These are phyloP conservation scores for Phytopythium sindhum DNA, from an alignment of 352 stramenopile species.

Conservation along the genomic window DNA sequence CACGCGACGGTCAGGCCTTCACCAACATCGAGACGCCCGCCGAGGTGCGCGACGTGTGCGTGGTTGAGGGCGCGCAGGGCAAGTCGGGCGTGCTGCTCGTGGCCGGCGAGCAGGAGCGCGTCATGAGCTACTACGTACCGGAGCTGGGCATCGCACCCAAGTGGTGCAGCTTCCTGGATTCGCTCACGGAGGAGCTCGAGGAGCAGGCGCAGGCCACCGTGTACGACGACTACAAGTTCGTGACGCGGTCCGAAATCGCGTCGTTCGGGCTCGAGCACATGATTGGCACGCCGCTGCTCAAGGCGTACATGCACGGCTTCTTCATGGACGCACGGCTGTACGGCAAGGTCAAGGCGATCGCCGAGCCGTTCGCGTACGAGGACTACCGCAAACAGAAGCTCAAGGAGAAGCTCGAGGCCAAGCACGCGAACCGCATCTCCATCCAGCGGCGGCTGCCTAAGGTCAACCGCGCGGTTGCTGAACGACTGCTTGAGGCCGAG, in stretches of 20 bases:
- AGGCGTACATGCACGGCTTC: constrained; percentile 99
- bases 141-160: constrained; percentile 95
- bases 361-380: constrained; percentile 98
- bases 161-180: constrained; percentile 99
- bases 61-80: constrained; percentile 87
- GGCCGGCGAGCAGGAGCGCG: constrained; percentile 94
- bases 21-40: constrained; percentile 97
- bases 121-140: constrained; percentile 99
- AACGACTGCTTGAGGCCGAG: constrained; percentile 72
- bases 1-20: constrained; percentile 85
- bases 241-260: constrained; percentile 93
- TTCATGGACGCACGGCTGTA: constrained; percentile 99
- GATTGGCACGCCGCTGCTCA: constrained; percentile 95
- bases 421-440: constrained; percentile 88
- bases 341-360: constrained; percentile 94
- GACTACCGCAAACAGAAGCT: constrained; percentile 97
- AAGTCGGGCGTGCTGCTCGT: constrained; percentile 96
- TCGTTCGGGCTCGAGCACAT: constrained; percentile 97
- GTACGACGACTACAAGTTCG: constrained; percentile 99
- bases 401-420: constrained; percentile 90
- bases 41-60: constrained; percentile 95
- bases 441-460: constrained; percentile 87
- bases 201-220: constrained; percentile 93
- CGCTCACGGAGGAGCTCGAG: constrained; percentile 98
- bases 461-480: constrained; percentile 87